A percentile compares a stretch with the other conserved stretches of the same genome.
Evolutionary conservation across 2,329 filamentous ascomycete genomes (phyloP).

Genomic region (Cordyceps farinosa): DNA sequence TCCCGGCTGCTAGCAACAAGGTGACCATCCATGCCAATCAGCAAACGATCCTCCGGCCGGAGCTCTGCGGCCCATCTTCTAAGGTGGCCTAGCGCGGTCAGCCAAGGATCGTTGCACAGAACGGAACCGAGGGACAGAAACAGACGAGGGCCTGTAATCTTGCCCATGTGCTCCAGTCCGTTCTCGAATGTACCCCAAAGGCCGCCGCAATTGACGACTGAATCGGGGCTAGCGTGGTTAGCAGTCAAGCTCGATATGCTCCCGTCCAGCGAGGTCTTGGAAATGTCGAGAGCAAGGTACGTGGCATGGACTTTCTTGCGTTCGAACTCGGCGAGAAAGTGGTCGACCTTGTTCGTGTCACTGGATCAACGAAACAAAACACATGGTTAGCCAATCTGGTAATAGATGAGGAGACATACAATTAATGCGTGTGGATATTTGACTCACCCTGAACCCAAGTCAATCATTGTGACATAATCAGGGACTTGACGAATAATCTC

Average conservation of each 20-base stretch:
- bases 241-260: constrained; percentile 33
- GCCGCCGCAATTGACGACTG: constrained; percentile 33
- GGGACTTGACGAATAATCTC: constrained; percentile 32
- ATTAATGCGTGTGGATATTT: neutral
- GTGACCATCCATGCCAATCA: constrained; percentile 42
- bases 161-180: constrained; percentile 31
- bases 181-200: constrained; percentile 40
- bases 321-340: constrained; percentile 36
- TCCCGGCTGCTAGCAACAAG: constrained; percentile 28
- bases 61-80: constrained; percentile 36
- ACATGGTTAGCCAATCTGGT: constrained; percentile 19
- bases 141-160: constrained; percentile 32
- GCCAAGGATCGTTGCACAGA: constrained; percentile 40
- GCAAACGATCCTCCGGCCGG: constrained; percentile 33
- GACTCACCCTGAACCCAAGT: constrained; percentile 43
- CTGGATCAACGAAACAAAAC: constrained; percentile 24
- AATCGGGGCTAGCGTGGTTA: constrained; percentile 26
- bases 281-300: constrained; percentile 41
- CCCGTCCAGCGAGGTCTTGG: constrained; percentile 32
- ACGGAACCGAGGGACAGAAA: constrained; percentile 41
- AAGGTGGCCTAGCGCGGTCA: constrained; percentile 33
- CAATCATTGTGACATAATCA: constrained; percentile 34
- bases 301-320: constrained; percentile 27
- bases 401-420: constrained; percentile 14
- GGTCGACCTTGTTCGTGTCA: constrained; percentile 40